Evolutionary conservation across 1,284 basidiomycete genomes (phyloP).

Genomic region (Ustilago loliicola): DNA sequence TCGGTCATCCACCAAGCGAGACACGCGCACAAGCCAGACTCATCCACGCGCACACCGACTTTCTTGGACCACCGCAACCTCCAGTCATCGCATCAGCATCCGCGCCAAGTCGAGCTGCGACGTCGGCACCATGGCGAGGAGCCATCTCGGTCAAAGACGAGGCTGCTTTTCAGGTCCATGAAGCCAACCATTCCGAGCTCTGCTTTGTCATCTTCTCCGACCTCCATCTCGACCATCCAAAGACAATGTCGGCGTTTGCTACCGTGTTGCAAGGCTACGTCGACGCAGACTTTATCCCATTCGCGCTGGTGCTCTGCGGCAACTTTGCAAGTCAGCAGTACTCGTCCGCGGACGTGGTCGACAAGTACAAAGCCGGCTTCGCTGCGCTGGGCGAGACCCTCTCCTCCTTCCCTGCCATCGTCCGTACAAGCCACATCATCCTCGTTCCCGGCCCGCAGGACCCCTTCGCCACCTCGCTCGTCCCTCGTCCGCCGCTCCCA

Average conservation of each 20-base stretch:
- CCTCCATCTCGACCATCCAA: conserved; percentile 90
- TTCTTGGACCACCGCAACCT: conserved; percentile 78
- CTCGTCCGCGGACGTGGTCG: conserved; percentile 82
- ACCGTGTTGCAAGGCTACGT: conserved; percentile 93
- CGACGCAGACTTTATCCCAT: conserved; percentile 83
- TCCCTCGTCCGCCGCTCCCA: conserved; percentile 76
- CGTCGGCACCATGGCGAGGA: conserved; percentile 72
- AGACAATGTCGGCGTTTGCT: conserved; percentile 82
- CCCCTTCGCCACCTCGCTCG: conserved; percentile 77
- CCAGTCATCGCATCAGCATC: conserved; percentile 16
- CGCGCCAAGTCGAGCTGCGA: conserved; percentile 9
- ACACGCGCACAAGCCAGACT: conserved; percentile 49
- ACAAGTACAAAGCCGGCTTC: conserved; percentile 77
- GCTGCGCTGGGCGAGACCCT: conserved; percentile 83
- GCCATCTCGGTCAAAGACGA: conserved; percentile 92
- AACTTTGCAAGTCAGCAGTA: conserved; percentile 86
- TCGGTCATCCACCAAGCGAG: conserved; percentile 88
- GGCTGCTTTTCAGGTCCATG: conserved; percentile 73
- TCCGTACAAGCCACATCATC: conserved; percentile 86
- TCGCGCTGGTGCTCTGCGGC: conserved; percentile 89
- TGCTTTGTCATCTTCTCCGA: conserved; percentile 93
- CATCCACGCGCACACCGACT: conserved; percentile 70
- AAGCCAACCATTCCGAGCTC: conserved; percentile 73
- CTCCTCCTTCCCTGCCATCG: conserved; percentile 81
- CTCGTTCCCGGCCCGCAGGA: conserved; percentile 95